Evolutionary conservation across 2,329 filamentous ascomycete species (phyloP), one percentile per base, ranked within the genome.

Genomic region (Microsporum audouinii): DNA sequence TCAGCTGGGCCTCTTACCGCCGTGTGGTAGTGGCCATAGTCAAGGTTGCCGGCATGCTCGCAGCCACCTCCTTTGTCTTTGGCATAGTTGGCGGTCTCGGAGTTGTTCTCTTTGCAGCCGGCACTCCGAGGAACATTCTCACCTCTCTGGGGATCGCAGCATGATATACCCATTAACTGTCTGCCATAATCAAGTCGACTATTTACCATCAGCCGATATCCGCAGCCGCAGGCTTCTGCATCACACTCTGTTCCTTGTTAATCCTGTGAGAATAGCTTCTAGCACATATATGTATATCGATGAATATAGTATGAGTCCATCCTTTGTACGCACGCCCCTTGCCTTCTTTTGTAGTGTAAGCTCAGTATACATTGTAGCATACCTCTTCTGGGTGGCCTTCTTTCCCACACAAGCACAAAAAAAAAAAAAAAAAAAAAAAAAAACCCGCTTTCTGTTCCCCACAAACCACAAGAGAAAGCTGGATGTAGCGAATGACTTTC

Each of bases 11-110:
- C 63, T 85, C 88, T 51, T 87, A 89, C 73, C 78, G 85, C 66
- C 84, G 91, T 61, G 80, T 95, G 57, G 74, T 91, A 69, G 85
- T 87, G 75, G 80, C 94, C 36, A 87, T 89, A 68, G 76, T 80
- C 74, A 95, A 95, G 83, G 80, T 87, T 67, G 79, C 84, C 64
- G 72, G 78, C 38, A 79, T 89, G 61, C 72, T 79, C 56, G 60
- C 82, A 14, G 80, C 73, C 2, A 67, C 81, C 12, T 70, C 76
- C 29, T 33, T 82, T 3, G 58, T 83, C 38, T 76, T 84, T 60
- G 69, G 71, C 2, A 70, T 79, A 6, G 65, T 85, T 29, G 27
- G 88, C 4, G 67, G 80, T 2, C 77, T 79, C 8, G 78, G 88
- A 73, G 63, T 80, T 36, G 68, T 82, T 57, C 66, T 83, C n/a